Evolutionary conservation across 2,329 filamentous ascomycete genomes (phyloP), one percentile per base, ranked within the genome.

Genomic region (Tolypocladium album): DNA sequence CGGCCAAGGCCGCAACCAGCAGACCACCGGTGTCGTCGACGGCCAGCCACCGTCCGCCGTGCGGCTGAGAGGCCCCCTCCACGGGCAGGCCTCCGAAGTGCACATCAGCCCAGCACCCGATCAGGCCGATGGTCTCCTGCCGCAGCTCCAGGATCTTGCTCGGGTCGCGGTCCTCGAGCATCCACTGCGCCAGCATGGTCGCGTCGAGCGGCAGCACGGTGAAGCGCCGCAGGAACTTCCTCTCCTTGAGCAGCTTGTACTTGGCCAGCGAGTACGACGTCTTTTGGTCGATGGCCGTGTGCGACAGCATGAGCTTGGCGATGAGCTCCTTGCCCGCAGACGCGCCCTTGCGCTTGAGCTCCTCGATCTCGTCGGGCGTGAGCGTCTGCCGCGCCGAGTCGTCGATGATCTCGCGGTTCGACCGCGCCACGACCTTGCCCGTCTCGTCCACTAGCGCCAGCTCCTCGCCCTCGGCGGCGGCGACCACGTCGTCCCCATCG

Each of bases 211-310:
- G 93, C 58, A 96, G 73, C 1, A 94, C 84, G 0, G 89, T 90
- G 69, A 99, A 97, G 15, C 92, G 82, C 67, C 89, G 87, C 64
- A 97, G 82, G 71, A 96, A 97, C 75, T 99, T 99, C 71, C 88
- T 92, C 64, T 90, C 88, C 77, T 99, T 99, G 55, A 96, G 81
- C 22, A 97, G 78, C 69, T 94, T 96, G 75, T 99, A 99, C 74
- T 99, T 99, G 52, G 93, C 92, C 61, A 97, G 79, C 2, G 92
- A 95, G 69, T 95, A 99, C 0, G 86, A 82, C 0, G 94, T 97
- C 80, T 99, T 99, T 76, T 97, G 89, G 66, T 96, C 92, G 52
- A 99, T 82, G 1, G 88, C 89, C 22, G 89, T 87, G 73, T 99
- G 94, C 52, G 92, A 94, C 38, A 92, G 82, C 74, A 99, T 83